phyloP scores from a whole-genome alignment of 352 stramenopile species.

The Pythium rhizo-oryzae region DNA sequence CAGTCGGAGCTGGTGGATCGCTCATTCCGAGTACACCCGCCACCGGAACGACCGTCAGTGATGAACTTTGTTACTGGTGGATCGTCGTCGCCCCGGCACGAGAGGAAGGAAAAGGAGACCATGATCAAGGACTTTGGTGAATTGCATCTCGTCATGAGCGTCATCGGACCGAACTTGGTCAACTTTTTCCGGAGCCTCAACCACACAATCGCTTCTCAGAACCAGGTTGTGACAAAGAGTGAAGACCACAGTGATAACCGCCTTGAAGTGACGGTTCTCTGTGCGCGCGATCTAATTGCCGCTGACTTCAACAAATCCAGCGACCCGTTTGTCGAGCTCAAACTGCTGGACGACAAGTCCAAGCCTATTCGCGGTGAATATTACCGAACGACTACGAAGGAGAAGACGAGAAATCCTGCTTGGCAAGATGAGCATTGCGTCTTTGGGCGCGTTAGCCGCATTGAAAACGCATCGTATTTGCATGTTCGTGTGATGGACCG shows the following conservation, averaged over 20 bases:
- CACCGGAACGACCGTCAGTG: conserved; percentile 21
- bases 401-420: conserved; percentile 55
- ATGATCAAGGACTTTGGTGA: conserved; percentile 56
- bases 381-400: conserved; percentile 52
- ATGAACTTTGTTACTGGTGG: conserved; percentile 18
- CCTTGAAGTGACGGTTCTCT: conserved; percentile 63
- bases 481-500: conserved; percentile 58
- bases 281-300: conserved; percentile 52
- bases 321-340: conserved; percentile 67
- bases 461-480: conserved; percentile 57
- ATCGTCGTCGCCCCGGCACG: conserved; percentile 33
- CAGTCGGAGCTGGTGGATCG: conserved; percentile 65
- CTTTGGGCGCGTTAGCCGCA: conserved; percentile 60
- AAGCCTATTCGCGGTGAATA: conserved; percentile 55
- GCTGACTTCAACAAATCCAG: conserved; percentile 64
- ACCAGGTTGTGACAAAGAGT: conserved; percentile 44
- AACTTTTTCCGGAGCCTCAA: conserved; percentile 62
- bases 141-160: conserved; percentile 66
- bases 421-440: conserved; percentile 69
- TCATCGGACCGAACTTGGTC: conserved; percentile 63
- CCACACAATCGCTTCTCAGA: conserved; percentile 38
- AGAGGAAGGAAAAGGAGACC: conserved; percentile 41
- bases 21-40: conserved; percentile 68
- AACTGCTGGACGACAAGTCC: conserved; percentile 52
- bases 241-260: conserved; percentile 72